Base-by-base conservation (phyloP, 257 asterid species). In the Ligustrum vulgare region DNA sequence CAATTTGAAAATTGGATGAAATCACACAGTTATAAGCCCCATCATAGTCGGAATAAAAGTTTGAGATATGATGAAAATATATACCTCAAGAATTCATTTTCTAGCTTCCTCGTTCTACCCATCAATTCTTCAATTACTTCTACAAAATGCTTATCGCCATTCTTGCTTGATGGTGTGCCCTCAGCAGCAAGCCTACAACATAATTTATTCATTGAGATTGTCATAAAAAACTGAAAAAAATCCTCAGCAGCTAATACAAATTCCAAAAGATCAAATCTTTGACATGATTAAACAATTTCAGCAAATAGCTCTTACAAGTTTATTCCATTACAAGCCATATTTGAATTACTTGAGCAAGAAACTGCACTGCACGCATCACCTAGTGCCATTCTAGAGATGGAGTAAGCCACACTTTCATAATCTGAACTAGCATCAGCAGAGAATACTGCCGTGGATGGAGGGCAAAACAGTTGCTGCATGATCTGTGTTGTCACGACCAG, bases 291-390 rank as follows among this genome's bases (percentile, higher is more conserved):
- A 9, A 28, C 69, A 75, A 75, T 70, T 36, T 79, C 72, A 70
- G 25, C 68, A 28, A 58, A 78, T 67, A 25, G 62, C 71, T 74
- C 91, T 86, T 87, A 93, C 97, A 74, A 56, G 72, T 91, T 78
- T 47, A 66, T 51, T 79, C 73, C 72, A 35, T 78, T 84, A 35
- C 12, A 60, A 47, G 83, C 80, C 41, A 70, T 66, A 70, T 32
- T 79, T 70, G 80, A 54, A 73, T 80, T 78, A 66, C 78, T 77
- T 39, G 85, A 76, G 79, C 76, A 54, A 73, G 89, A 77, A 76
- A 86, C 88, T 36, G 81, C 60, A 72, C 87, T 70, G 82, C 97
- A 93, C 35, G 91, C 93, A 82, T 91, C 94, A 70, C 97, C 91
- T 72, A 92, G 84, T 56, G 84, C 86, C 76, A 82, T 80, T 85